Base-by-base conservation (phyloP, 2,329 filamentous ascomycete genomes). In the Botrytis deweyae region DNA sequence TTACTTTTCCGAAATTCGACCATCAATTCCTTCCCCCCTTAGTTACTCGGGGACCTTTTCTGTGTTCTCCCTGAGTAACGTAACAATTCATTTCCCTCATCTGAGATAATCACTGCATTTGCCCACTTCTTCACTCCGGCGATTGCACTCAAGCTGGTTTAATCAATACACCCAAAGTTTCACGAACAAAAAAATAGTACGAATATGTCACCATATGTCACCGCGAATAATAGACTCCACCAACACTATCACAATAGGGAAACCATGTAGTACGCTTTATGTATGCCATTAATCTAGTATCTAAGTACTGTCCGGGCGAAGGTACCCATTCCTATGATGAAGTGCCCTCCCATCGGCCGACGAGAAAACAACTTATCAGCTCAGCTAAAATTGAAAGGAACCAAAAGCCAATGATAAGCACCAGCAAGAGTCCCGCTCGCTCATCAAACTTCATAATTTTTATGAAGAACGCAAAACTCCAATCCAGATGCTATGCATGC, bases 401-500 rank as follows among this genome's bases (percentile, higher is more conserved):
- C 36, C 18, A 42, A 58, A 68, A 36, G 20, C 49, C 38, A 58
- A 58, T 3, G n/a, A 16, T 14, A 44, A 33, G 10, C 40, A 52
- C 38, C 49, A 69, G 25, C n/a, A 69, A 58, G 66, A 42, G 49
- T 38, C 8, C 66, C 66, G 36, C 49, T 69, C n/a, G 49, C 49
- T 33, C 49, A 69, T 58, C 49, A 58, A 58, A 42, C 66, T 69
- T 69, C 66, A 58, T 58, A 8, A 42, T 69, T 25, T 25, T 25
- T 33, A 42, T 69, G n/a, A 58, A 33, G 38, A 29, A 62, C 18
- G 55, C 12, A 70, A 63, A 70, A 63, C 68, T 70, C 68, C 55
- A 63, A 70, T 63, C 29, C 55, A 44, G 33, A 63, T 70, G 40
- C 55, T 63, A 46, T 62, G 55, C 68, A 70, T 70, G 68, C 55